Percentiles rank a stretch among this genome's conserved stretches.
phyloP scores from a whole-genome alignment of 495 filamentous ascomycete genomes.

The Rusavskia elegans region DNA sequence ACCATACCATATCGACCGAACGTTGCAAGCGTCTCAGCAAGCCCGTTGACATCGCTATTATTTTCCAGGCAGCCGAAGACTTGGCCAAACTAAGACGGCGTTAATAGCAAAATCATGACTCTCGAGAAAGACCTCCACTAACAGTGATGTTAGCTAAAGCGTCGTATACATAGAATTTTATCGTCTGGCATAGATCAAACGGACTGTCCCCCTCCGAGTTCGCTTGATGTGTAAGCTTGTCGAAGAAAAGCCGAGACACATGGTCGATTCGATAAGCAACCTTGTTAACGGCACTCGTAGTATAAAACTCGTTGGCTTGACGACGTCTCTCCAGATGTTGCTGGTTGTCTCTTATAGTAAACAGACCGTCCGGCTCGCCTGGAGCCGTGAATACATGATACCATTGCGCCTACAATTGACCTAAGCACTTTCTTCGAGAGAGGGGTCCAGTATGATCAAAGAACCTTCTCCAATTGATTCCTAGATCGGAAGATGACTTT shows the following conservation, averaged over 20 bases:
- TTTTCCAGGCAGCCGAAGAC: slow-evolving; percentile 6
- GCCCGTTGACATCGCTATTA: background rate
- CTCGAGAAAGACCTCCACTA: slow-evolving; percentile 22
- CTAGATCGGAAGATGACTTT: slow-evolving; percentile 30
- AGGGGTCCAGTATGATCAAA: slow-evolving; percentile 16
- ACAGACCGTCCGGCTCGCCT: slow-evolving; percentile 22
- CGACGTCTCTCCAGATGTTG: slow-evolving; percentile 20
- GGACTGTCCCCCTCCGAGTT: background rate
- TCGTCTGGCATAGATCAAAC: background rate
- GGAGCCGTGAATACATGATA: slow-evolving; percentile 22
- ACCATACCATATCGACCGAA: slow-evolving; percentile 19
- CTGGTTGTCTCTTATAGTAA: slow-evolving; percentile 26
- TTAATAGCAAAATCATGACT: slow-evolving; percentile 9
- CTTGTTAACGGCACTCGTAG: background rate
- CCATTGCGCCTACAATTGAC: slow-evolving; percentile 1
- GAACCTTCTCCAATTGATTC: slow-evolving; percentile 24
- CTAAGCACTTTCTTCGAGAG: background rate
- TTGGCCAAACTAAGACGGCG: slow-evolving; percentile 2
- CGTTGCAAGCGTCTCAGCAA: background rate
- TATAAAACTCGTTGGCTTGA: background rate
- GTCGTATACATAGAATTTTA: slow-evolving; percentile 40
- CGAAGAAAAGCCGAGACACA: background rate
- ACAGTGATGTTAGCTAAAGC: slow-evolving; percentile 50
- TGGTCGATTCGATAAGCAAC: background rate
- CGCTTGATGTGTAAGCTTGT: background rate